Evolutionary conservation across 495 filamentous ascomycete species (phyloP).

Genomic region (Hyaloscypha hepaticicola): DNA sequence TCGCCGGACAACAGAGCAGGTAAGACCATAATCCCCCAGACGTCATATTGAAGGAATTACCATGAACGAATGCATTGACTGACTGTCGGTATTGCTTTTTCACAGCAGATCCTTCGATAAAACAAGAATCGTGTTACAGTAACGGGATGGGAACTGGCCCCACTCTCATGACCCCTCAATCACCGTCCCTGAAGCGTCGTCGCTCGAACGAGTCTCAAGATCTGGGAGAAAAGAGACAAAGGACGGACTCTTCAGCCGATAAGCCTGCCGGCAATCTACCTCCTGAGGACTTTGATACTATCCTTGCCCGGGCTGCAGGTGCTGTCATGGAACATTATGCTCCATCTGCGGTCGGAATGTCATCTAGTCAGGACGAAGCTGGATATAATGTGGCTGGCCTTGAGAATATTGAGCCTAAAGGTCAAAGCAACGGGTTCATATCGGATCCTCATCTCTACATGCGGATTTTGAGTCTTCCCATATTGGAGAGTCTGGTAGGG

Average conservation of each 20-base stretch:
- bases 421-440: constrained; percentile 6
- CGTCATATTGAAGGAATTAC: too few species aligned
- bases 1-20: too few species aligned
- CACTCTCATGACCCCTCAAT: neutral
- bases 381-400: neutral
- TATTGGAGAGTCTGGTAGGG: constrained; percentile 69
- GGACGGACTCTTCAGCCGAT: constrained; percentile 13
- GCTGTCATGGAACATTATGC: constrained; percentile 13
- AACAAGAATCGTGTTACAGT: neutral
- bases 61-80: neutral
- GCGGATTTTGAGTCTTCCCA: constrained; percentile 67
- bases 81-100: neutral
- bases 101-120: neutral
- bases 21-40: too few species aligned
- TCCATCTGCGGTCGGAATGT: neutral
- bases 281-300: constrained; percentile 19
- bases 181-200: constrained; percentile 26
- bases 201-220: constrained; percentile 18
- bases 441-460: constrained; percentile 46
- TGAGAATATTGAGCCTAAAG: neutral
- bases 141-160: neutral
- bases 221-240: constrained; percentile 28
- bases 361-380: neutral
- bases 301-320: constrained; percentile 25
- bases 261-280: neutral